These are phyloP conservation scores for Acacia confusa DNA, from an alignment of 306 rosid species.

Conservation along the genomic window DNA sequence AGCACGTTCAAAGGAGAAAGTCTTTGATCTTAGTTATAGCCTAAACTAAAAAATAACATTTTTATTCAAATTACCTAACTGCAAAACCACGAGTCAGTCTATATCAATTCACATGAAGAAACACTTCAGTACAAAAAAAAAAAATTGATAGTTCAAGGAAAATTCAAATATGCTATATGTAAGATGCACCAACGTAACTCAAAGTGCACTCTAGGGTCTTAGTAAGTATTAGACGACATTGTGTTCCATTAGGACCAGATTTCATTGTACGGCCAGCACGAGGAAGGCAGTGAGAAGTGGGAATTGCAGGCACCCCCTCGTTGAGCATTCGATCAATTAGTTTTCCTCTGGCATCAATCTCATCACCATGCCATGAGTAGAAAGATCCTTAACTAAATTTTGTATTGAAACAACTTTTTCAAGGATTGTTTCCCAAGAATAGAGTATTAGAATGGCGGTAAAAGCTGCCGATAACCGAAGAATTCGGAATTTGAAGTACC, in stretches of 20 bases:
- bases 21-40: neutral
- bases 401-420: slow-evolving; percentile 83
- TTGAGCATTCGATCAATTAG: slow-evolving; percentile 89
- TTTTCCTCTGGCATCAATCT: slow-evolving; percentile 96
- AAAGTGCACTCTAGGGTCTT: slow-evolving; percentile 97
- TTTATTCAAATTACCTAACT: neutral
- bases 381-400: slow-evolving; percentile 66
- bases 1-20: slow-evolving; percentile 27
- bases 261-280: slow-evolving; percentile 80
- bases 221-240: slow-evolving; percentile 60
- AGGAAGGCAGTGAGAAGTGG: slow-evolving; percentile 84
- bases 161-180: slow-evolving; percentile 55
- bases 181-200: slow-evolving; percentile 95
- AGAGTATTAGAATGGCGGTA: slow-evolving; percentile 4
- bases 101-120: neutral
- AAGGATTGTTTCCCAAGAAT: slow-evolving; percentile 74
- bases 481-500: slow-evolving; percentile 19
- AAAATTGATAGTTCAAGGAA: neutral
- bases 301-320: slow-evolving; percentile 90
- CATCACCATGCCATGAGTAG: slow-evolving; percentile 90
- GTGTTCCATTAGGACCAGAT: slow-evolving; percentile 49
- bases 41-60: neutral
- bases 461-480: neutral
- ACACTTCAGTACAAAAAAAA: neutral
- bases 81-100: neutral